Conservation (phyloP, 345 rosid species). For the Hibiscus mutabilis region DNA sequence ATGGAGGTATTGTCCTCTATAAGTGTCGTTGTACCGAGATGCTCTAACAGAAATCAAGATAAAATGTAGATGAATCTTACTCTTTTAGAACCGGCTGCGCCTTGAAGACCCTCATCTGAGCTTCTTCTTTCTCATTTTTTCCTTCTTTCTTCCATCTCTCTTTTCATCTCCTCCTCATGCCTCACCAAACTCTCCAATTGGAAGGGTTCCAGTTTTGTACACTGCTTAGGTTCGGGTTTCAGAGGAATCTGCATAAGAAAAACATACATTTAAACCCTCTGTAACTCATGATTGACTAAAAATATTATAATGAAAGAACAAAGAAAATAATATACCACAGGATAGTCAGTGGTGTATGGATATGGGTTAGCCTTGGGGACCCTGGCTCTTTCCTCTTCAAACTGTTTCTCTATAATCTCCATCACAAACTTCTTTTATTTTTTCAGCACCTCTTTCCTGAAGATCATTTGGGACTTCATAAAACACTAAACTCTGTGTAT, state of each 20-base stretch:
- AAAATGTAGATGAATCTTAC: conserved; percentile 30
- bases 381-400: conserved; percentile 71
- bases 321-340: conserved; percentile 52
- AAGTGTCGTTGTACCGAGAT: no score
- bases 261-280: background rate
- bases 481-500: background rate
- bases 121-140: conserved; percentile 69
- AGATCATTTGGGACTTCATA: background rate
- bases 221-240: conserved; percentile 76
- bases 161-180: conserved; percentile 76
- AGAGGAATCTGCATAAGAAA: conserved; percentile 59
- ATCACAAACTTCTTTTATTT: conserved; percentile 58
- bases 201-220: conserved; percentile 82
- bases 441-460: conserved; percentile 95
- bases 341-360: conserved; percentile 94
- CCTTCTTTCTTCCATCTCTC: conserved; percentile 73
- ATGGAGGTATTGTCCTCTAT: no score
- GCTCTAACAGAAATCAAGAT: background rate
- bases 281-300: background rate
- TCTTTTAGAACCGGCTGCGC: conserved; percentile 75
- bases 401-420: conserved; percentile 50
- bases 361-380: conserved; percentile 80
- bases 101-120: conserved; percentile 60
- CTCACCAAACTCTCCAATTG: conserved; percentile 77
- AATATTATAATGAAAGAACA: background rate